Base-by-base conservation (phyloP, 176 grass and related monocot genomes). In the Melocanna baccifera region DNA sequence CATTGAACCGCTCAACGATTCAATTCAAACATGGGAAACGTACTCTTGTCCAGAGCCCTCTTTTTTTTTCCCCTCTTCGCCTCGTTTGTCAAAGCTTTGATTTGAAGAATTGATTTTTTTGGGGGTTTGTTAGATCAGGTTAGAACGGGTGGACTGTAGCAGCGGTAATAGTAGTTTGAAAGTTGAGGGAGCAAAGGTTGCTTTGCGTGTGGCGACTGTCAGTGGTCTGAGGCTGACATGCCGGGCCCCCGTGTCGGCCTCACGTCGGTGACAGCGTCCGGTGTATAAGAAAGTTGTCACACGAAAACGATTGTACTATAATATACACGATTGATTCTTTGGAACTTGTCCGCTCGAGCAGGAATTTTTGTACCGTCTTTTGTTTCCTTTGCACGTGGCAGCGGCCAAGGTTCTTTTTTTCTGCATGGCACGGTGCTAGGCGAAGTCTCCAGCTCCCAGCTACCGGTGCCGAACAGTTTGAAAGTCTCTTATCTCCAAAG, bases 61-160 rank as follows among this genome's bases (percentile, higher is more conserved):
- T 56, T 1, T n/a, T 46, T 22, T 20, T 22, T 37, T 0, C 47
- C 48, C 0, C 14, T 18, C 28, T 66, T 34, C 40, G 53, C 2
- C 43, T 74, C 71, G 63, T 86, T 85, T 84, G 92, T 92, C 83
- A 65, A 90, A 87, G 85, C 73, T 87, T 94, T 75, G 84, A 62
- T 84, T 89, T 83, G 47, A 91, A 85, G 85, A 80, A 78, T 92
- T 79, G 76, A 65, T 72, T 83, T 79, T 90, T 85, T 71, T 43
- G 20, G 57, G 59, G 66, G 28, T n/a, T 37, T 51, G 22, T 22
- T 85, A 81, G 73, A 56, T 82, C 67, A 81, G 66, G 77, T 11
- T 88, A 83, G 48, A 72, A 84, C 23, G 13, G 61, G 41, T 25
- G 71, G 39, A 23, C 8, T 73, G 59, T 67, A 72, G 79, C 12